These are phyloP conservation scores for Porcisia deanei DNA, from an alignment of 208 protist genomes.

Conservation along the genomic window DNA sequence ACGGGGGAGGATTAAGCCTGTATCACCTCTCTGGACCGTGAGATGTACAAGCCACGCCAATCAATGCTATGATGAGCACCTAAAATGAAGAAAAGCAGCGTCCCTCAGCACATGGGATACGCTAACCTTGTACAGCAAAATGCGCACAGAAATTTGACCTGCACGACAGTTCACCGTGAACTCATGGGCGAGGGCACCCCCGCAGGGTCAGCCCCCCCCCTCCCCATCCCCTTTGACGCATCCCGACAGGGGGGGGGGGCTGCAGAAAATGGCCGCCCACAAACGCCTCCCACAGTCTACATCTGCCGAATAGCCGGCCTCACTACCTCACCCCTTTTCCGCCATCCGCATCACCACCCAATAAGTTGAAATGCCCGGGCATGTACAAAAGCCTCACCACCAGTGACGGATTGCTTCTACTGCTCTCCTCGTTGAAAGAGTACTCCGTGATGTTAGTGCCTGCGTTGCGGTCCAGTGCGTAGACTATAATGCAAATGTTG, in stretches of 20 bases:
- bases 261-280: background rate
- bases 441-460: constrained; percentile 35
- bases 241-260: background rate
- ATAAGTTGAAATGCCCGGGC: constrained; percentile 87
- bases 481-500: constrained; percentile 48
- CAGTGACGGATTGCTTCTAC: background rate
- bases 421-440: constrained; percentile 21
- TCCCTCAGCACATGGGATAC: too few relatives aligned
- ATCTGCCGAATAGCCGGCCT: background rate
- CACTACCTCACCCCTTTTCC: background rate
- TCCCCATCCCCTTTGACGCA: background rate
- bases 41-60: too few relatives aligned
- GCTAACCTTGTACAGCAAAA: too few relatives aligned
- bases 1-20: too few relatives aligned
- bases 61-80: too few relatives aligned
- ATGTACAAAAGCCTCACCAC: constrained; percentile 66
- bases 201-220: too few relatives aligned
- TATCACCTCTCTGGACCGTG: too few relatives aligned
- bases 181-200: too few relatives aligned
- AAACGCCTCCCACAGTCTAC: background rate
- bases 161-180: too few relatives aligned
- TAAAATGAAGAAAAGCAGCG: too few relatives aligned
- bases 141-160: too few relatives aligned
- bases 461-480: constrained; percentile 59
- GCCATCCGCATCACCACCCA: constrained; percentile 9